Conservation (phyloP, 2,329 filamentous ascomycete species). For the Xylaria sp. region DNA sequence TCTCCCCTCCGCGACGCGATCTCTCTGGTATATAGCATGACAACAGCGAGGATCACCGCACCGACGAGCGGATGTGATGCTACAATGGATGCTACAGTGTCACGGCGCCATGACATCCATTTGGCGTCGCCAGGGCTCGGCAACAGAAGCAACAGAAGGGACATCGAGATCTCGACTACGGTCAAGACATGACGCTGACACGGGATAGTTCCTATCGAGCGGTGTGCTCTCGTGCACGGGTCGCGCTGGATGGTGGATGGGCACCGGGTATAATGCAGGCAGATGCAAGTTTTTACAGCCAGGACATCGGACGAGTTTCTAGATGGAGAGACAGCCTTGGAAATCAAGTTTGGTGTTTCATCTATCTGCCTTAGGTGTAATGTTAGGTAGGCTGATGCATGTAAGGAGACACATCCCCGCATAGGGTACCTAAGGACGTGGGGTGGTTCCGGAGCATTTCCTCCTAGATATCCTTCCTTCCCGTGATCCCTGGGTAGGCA, state of each 20-base stretch:
- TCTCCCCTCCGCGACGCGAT: neutral
- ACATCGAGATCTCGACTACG: constrained; percentile 6
- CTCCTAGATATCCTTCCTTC: neutral
- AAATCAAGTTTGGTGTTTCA: constrained; percentile 4
- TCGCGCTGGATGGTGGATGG: neutral
- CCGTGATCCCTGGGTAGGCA: neutral
- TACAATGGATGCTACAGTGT: neutral
- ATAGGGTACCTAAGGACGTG: neutral
- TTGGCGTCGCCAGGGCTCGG: too few species aligned
- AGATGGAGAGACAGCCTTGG: neutral
- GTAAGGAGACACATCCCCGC: neutral
- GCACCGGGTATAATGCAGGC: neutral
- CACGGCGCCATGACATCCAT: neutral
- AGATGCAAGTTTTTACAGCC: too few species aligned
- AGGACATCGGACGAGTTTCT: neutral
- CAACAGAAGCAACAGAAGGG: too few species aligned
- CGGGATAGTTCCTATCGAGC: neutral
- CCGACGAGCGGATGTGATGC: neutral
- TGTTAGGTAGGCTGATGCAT: too few species aligned
- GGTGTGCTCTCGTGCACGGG: neutral
- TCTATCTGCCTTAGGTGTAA: neutral
- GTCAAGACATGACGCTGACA: neutral
- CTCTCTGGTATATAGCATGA: neutral
- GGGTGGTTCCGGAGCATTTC: constrained; percentile 5
- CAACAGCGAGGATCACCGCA: neutral